phyloP scores from a whole-genome alignment of 2,329 filamentous ascomycete species.

The Penicillium verrucosum region DNA sequence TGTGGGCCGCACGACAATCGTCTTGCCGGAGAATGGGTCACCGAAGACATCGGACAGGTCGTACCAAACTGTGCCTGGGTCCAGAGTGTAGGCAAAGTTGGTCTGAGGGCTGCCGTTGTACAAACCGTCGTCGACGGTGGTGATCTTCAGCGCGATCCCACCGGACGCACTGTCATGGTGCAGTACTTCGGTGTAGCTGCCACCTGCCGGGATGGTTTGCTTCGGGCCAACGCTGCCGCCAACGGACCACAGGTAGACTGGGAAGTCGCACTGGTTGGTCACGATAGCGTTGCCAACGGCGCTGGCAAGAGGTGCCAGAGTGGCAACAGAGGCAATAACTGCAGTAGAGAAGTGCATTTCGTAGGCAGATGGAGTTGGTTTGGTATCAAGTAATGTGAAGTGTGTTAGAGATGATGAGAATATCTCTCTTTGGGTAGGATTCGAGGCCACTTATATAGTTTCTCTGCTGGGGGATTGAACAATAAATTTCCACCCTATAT shows the following conservation, averaged over 20 bases:
- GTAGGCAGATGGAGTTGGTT: not conserved
- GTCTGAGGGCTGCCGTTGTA: constrained; percentile 38
- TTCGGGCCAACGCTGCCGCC: constrained; percentile 30
- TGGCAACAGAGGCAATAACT: constrained; percentile 29
- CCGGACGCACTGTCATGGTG: constrained; percentile 37
- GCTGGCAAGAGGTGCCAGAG: constrained; percentile 31
- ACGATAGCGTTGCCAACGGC: constrained; percentile 40
- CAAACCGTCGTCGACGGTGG: constrained; percentile 35
- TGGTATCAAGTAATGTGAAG: constrained; percentile 5
- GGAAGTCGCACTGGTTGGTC: constrained; percentile 37
- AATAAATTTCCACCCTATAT: not conserved
- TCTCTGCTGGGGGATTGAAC: not conserved
- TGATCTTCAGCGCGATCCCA: constrained; percentile 45
- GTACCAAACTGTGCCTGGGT: constrained; percentile 39
- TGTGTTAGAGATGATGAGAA: not conserved
- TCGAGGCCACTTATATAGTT: constrained; percentile 8
- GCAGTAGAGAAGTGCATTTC: constrained; percentile 35
- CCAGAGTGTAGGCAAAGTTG: constrained; percentile 43
- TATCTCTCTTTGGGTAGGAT: not conserved
- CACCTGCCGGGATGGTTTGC: constrained; percentile 32
- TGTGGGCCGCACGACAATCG: constrained; percentile 25
- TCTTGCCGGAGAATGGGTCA: constrained; percentile 37
- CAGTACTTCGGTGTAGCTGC: constrained; percentile 36
- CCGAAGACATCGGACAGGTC: constrained; percentile 45
- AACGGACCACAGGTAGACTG: constrained; percentile 42